Conservation (phyloP, 1,284 basidiomycete species). For the Volvariella surrecta region DNA sequence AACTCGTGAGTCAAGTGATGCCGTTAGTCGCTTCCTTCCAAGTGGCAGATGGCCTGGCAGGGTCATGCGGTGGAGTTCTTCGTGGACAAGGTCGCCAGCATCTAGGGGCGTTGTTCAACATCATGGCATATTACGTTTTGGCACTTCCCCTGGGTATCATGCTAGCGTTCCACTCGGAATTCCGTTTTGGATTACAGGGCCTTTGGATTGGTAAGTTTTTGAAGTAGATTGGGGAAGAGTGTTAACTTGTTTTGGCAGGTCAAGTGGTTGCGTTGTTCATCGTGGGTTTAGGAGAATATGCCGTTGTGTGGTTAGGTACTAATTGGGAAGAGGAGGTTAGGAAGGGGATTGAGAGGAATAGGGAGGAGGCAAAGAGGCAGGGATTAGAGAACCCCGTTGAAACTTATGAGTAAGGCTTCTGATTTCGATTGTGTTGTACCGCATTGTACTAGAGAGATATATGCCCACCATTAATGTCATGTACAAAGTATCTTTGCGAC, state of each 20-base stretch:
- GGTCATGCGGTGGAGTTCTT: conserved; percentile 63
- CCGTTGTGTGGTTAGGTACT: conserved; percentile 54
- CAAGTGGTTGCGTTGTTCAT: conserved; percentile 67
- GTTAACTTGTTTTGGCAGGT: conserved; percentile 27
- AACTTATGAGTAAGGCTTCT: no score
- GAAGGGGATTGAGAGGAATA: conserved; percentile 41
- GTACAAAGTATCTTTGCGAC: no score
- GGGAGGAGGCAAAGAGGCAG: conserved; percentile 35
- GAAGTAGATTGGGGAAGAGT: not conserved
- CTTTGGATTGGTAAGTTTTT: conserved; percentile 53
- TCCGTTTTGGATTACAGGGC: conserved; percentile 48
- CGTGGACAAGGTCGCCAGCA: conserved; percentile 71
- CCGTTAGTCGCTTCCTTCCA: conserved; percentile 77
- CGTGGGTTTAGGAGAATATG: conserved; percentile 64
- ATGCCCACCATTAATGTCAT: no score
- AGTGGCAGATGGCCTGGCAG: conserved; percentile 66
- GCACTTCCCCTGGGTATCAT: conserved; percentile 65
- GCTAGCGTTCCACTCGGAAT: conserved; percentile 46
- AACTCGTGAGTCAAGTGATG: conserved; percentile 62
- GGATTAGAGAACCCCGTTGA: no score
- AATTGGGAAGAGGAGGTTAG: conserved; percentile 57
- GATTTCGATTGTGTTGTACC: no score
- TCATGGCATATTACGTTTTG: conserved; percentile 69
- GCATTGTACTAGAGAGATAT: no score
- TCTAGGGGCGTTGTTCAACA: conserved; percentile 65